phyloP scores from a whole-genome alignment of 2,329 filamentous ascomycete genomes.

The Ophiostoma piceae region DNA sequence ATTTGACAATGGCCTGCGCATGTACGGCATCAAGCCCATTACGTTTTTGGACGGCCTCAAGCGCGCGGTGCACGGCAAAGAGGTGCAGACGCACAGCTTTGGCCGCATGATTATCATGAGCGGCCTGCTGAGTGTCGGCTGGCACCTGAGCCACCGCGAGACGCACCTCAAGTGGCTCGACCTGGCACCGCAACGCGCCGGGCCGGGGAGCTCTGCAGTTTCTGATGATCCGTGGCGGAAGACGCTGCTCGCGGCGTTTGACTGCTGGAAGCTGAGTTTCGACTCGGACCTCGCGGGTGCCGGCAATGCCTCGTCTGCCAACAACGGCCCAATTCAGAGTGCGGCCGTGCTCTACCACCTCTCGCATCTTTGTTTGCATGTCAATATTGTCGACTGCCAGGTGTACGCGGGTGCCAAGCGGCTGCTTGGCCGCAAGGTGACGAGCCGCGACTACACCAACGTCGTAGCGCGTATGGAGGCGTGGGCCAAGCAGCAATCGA shows the following conservation, averaged over 20 bases:
- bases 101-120: conserved; percentile 88
- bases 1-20: conserved; percentile 68
- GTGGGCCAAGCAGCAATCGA: conserved; percentile 71
- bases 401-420: conserved; percentile 77
- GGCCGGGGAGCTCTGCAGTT: conserved; percentile 32
- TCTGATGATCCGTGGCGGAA: conserved; percentile 70
- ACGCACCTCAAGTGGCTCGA: conserved; percentile 77
- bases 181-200: conserved; percentile 47
- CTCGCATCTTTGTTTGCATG: conserved; percentile 82
- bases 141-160: conserved; percentile 85
- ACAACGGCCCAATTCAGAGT: conserved; percentile 64
- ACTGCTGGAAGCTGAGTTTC: conserved; percentile 81
- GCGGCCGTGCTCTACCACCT: conserved; percentile 78
- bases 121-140: conserved; percentile 81
- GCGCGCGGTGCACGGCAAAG: conserved; percentile 72
- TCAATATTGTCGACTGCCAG: conserved; percentile 84
- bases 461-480: conserved; percentile 70
- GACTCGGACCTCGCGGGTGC: conserved; percentile 56
- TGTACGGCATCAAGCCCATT: conserved; percentile 71
- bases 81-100: conserved; percentile 79
- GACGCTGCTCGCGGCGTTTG: conserved; percentile 71
- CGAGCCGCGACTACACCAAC: conserved; percentile 65
- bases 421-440: conserved; percentile 67
- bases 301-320: conserved; percentile 17
- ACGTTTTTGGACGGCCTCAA: conserved; percentile 83